Base-by-base conservation (phyloP, 805 yeast genomes). In the Saturnispora kantuleensis region DNA sequence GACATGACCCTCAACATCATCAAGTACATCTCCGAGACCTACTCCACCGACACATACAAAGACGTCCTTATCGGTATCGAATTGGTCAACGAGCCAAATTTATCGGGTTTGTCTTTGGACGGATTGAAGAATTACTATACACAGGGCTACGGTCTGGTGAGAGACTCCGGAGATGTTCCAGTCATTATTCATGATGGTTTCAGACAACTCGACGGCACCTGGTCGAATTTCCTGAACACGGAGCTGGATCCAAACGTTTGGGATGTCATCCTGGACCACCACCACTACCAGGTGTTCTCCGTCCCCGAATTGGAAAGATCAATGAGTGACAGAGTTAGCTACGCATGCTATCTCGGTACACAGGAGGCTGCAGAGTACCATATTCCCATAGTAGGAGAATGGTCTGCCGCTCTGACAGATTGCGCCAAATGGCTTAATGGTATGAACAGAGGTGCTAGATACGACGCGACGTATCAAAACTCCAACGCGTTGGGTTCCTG, bases 1-100 rank as follows among this genome's bases (percentile, higher is more conserved):
- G 62, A 69, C 30, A 53, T 75, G 13, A 81, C 95, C 1, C 56
- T 75, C 41, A 59, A 68, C 5, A 85, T 79, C 2, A 63, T 89
- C 45, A 57, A 68, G 16, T 56, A 66, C 18, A 70, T 89, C 38
- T 67, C 79, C 38, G 60, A 71, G 31, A 78, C 79, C 58, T 89
- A 88, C 62, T 88, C 85, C 17, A 66, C 62, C 11, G 63, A 66
- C 31, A 68, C 74, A 32, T 85, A 75, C 60, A 60, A 69, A 38
- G 94, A 85, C 56, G 84, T 82, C 18, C 81, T 89, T 37, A 70
- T 80, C 52, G 96, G 95, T 46, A 77, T 89, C 46, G 89, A 90
- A 68, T 69, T 87, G 47, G 65, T 90, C 39, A 89, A 89, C 60
- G 97, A 89, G 71, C 97, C 97, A 30, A 70, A 86, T 55, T 95